Base-by-base conservation (phyloP, 1,284 basidiomycete species). In the Amylostereum areolatum region DNA sequence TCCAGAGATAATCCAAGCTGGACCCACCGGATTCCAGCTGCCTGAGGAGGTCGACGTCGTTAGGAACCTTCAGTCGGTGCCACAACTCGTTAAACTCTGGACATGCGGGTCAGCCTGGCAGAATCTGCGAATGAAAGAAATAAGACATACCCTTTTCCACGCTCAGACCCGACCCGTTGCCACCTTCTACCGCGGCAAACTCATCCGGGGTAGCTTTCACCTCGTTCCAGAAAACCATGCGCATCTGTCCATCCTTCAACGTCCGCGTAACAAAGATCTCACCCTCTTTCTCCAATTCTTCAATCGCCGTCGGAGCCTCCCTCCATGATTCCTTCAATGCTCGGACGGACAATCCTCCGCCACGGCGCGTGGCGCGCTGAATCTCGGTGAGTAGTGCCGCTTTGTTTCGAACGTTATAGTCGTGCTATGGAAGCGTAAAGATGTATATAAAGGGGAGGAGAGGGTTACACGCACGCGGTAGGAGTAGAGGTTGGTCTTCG, bases 171-270 rank as follows among this genome's bases (percentile, higher is more conserved):
- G 52, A 52, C 27, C 52, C 49, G 27, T 56, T 53, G 27, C 46
- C 49, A 7, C 41, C 46, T 5, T 50, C 55, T 30, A 43, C 43
- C 34, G 51, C 52, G n/a, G 33, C 27, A 29, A 46, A 35, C 30
- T 47, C 44, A 3, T 75, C 52, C 83, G 82, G 55, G 89, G 35
- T 84, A 0, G 83, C 80, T 57, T 88, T 88, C 42, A 94, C 77
- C 62, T 93, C 91, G 59, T 96, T 95, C 83, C 87, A 92, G 60
- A 93, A 95, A 0, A 94, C 92, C 79, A 90, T 89, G 53, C 86
- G 80, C 64, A 90, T 71, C 59, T 89, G 84, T 0, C 88, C 89
- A 56, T 93, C 92, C 57, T 89, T 91, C 47, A 80, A 72, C 0
- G 91, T 91, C 31, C 92, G 74, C 29, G 89, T 91, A 8, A 93